Conservation (phyloP, 2,329 filamentous ascomycete genomes). For the Talaromyces sp. region DNA sequence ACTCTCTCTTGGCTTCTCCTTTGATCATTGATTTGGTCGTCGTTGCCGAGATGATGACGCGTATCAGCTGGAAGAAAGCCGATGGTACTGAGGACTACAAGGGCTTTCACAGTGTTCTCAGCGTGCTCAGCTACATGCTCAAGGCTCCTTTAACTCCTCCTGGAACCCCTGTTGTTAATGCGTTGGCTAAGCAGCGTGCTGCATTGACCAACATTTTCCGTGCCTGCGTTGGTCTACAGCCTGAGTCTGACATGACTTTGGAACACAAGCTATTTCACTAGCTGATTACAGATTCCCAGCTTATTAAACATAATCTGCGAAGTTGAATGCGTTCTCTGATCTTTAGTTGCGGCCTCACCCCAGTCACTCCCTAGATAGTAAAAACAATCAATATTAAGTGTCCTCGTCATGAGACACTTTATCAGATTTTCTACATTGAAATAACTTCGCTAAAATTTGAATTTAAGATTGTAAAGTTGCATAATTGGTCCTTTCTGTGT, state of each 20-base stretch:
- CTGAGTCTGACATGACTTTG: constrained; percentile 97
- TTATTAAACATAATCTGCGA: background rate
- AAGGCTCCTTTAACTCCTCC: constrained; percentile 89
- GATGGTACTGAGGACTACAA: constrained; percentile 68
- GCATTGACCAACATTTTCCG: constrained; percentile 98
- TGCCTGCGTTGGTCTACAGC: constrained; percentile 92
- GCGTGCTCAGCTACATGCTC: constrained; percentile 98
- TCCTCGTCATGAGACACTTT: background rate
- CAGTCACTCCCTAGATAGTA: constrained; percentile 15
- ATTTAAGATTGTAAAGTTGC: background rate
- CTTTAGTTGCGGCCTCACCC: constrained; percentile 15
- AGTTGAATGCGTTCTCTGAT: background rate
- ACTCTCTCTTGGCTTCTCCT: constrained; percentile 91
- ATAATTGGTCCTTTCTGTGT: background rate
- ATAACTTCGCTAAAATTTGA: background rate
- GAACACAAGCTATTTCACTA: constrained; percentile 86
- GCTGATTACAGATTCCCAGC: background rate
- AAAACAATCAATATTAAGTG: background rate
- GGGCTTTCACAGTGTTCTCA: constrained; percentile 95
- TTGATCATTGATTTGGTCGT: constrained; percentile 96
- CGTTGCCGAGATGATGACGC: constrained; percentile 96
- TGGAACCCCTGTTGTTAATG: constrained; percentile 92
- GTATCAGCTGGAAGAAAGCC: constrained; percentile 87
- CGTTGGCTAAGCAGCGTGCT: constrained; percentile 90
- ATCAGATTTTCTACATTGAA: background rate